Evolutionary conservation across 768 basidiomycete genomes (phyloP).

Genomic region (Paxillus involutus): DNA sequence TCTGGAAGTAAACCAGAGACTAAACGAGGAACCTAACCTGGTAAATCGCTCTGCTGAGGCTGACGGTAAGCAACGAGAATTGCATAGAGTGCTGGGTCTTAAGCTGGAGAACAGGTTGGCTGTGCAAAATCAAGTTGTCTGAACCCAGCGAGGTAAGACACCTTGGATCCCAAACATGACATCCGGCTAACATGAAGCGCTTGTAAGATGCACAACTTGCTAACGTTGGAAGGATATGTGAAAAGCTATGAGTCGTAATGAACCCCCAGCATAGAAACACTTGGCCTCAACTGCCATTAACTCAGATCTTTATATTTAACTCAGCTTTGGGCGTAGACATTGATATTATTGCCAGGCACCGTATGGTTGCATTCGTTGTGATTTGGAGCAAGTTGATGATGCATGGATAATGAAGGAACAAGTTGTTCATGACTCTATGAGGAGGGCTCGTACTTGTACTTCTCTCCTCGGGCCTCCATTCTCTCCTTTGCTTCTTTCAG

Average conservation of each 20-base stretch:
- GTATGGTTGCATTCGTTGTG: not conserved
- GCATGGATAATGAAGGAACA: not conserved
- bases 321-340: not conserved
- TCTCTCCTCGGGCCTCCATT: conserved; percentile 93
- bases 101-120: conserved; percentile 67
- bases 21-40: conserved; percentile 69
- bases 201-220: conserved; percentile 62
- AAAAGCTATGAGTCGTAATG: conserved; percentile 48
- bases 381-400: not conserved
- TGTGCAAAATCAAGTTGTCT: conserved; percentile 88
- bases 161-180: not conserved
- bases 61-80: conserved; percentile 54
- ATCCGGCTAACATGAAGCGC: not conserved
- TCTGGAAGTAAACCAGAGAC: conserved; percentile 70
- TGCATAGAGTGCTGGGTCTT: not conserved
- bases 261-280: not conserved
- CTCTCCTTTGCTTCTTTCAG: conserved; percentile 83
- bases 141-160: conserved; percentile 69
- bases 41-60: conserved; percentile 88
- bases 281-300: conserved; percentile 27
- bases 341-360: too few species aligned
- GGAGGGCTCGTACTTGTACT: conserved; percentile 76
- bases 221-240: conserved; percentile 78
- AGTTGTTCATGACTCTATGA: conserved; percentile 19
- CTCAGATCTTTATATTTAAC: conserved; percentile 4